These are phyloP conservation scores for Neonectria coccinea DNA, from an alignment of 2,329 filamentous ascomycete genomes.

Conservation along the genomic window DNA sequence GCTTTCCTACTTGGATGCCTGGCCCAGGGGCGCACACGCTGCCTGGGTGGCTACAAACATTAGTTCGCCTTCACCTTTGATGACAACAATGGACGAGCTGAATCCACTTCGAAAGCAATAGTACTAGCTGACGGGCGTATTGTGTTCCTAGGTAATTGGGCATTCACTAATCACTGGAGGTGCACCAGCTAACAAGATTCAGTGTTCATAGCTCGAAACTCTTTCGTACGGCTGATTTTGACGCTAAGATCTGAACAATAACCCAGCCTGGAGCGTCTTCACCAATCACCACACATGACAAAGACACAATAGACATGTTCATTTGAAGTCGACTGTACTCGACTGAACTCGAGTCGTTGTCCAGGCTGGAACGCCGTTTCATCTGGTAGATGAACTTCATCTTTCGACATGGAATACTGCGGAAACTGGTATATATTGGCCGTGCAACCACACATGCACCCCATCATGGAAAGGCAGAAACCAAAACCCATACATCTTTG, in stretches of 20 bases:
- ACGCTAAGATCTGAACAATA: neutral
- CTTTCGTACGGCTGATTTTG: neutral
- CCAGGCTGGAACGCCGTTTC: neutral
- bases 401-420: neutral
- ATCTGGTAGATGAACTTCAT: no score
- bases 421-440: neutral
- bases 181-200: constrained; percentile 23
- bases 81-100: neutral
- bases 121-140: neutral
- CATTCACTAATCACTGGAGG: neutral
- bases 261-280: neutral
- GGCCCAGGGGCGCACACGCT: constrained; percentile 20
- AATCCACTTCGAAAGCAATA: neutral
- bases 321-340: neutral
- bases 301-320: constrained; percentile 24
- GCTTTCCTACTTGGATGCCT: constrained; percentile 31
- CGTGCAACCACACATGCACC: neutral
- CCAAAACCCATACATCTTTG: neutral
- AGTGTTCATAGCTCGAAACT: neutral
- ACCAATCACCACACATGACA: neutral
- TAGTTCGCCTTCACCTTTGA: neutral
- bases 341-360: neutral
- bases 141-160: neutral
- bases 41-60: neutral
- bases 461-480: neutral